Evolutionary conservation across 2,329 filamentous ascomycete species (phyloP).

Genomic region (Aspergillus unguis): DNA sequence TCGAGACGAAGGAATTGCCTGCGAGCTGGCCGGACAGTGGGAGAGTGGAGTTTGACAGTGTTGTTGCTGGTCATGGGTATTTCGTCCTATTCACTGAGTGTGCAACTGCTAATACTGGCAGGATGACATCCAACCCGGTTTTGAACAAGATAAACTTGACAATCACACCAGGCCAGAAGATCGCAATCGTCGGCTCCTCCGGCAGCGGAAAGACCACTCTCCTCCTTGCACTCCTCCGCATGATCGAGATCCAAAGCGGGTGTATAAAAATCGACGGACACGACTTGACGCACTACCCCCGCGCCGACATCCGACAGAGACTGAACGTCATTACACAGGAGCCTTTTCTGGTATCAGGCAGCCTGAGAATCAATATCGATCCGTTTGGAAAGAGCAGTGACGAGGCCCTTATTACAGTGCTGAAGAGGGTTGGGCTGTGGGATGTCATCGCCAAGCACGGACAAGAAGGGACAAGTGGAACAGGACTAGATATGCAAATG

Average conservation of each 20-base stretch:
- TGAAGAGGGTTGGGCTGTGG: neutral
- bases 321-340: neutral
- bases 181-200: conserved; percentile 13
- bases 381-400: neutral
- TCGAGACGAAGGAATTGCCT: neutral
- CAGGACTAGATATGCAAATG: neutral
- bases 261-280: conserved; percentile 3
- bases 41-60: neutral
- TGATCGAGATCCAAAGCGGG: neutral
- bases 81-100: neutral
- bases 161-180: conserved; percentile 7
- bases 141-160: neutral
- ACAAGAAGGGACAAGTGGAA: neutral
- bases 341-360: neutral
- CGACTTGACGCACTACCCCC: neutral
- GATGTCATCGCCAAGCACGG: neutral
- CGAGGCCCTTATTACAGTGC: neutral
- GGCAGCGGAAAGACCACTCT: conserved; percentile 11
- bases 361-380: neutral
- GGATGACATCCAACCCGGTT: neutral
- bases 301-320: neutral
- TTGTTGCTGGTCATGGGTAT: neutral
- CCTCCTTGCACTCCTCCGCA: neutral
- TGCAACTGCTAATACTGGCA: neutral
- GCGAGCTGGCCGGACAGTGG: conserved; percentile 3